Evolutionary conservation across 805 yeast species (phyloP), one percentile per base, ranked within the genome.

Genomic region (Metschnikowia lachancei): DNA sequence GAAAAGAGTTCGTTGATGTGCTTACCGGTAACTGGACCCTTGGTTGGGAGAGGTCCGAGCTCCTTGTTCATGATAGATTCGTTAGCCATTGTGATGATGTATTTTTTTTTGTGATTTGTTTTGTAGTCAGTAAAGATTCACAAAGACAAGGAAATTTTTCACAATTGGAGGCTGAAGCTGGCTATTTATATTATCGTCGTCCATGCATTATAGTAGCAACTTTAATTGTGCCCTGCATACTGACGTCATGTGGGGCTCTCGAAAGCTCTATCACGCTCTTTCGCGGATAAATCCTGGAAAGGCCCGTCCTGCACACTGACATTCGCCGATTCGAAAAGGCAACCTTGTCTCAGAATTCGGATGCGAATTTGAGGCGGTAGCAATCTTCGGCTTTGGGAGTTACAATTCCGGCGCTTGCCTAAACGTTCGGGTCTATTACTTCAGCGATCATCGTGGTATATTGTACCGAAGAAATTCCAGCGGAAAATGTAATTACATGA

Each of bases 1-100:
- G 88, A 82, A 66, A 88, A 87, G 53, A 85, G 71, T 51, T 85
- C 91, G 52, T 83, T 66, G 30, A 83, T 81, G 59, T 74, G 66
- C 43, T 68, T 64, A 24, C 80, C 67, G 32, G 80, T 65, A 50
- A 66, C 62, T 40, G 90, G 90, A 13, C 71, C 69, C 40, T 63
- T 59, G 14, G 70, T 65, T 34, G 75, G 75, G 45, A 70, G 67
- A 10, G 67, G 34, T 13, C 75, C 75, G 49, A 70, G 63, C 47
- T 59, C 68, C 43, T 58, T 56, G 65, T 69, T 70, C 54, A 59
- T 56, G 49, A 48, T 45, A 38, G 58, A 54, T 39, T 45, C 38
- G 53, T 34, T 42, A 20, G 42, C 50, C 57, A 54, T 54, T 41
- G 32, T 46, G 32, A 30, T 31, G 36, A 34, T 26, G n/a, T 17